Evolutionary conservation across 148 eudicot species (phyloP), one percentile per base, ranked within the genome.

Genomic region (Vaccinium macrocarpon): DNA sequence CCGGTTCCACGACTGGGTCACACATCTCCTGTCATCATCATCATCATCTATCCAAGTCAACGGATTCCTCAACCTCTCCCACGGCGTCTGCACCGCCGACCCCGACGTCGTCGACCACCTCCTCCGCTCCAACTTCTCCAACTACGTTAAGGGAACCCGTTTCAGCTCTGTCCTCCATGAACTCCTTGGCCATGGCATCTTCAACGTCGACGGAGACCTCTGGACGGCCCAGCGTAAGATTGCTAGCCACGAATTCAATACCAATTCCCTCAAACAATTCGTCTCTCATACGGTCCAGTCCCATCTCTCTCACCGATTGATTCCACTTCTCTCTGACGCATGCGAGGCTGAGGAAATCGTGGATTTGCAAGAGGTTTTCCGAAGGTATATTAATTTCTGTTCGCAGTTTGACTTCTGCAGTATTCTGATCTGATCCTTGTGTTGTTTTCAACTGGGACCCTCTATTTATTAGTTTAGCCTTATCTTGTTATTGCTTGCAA

Each of bases 1-100:
- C 53, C 87, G 90, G 46, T 85, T 92, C 79, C 93, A 90, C 52
- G 95, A 92, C 78, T 92, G 95, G 92, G 85, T 86, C 2, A 75
- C 95, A n/a, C 86, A 83, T 4, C 70, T 85, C 82, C 85, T 90
- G 68, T 77, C 87, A 32, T 32, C 35, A 32, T 32, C 35, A 32
- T 32, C 35, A 32, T 32, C 35, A 32, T 32, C 93, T 4, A 82
- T 88, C 35, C 84, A 82, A 50, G 89, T 91, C 62, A 82, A 81
- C 85, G 91, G 92, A 13, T 27, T 83, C 35, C 32, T 91, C 14
- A 90, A 91, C 51, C 88, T 87, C 46, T 81, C 78, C 12, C 90
- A 83, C 62, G 93, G 90, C 21, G 77, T 93, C 16, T 51, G 91
- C 79, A 93, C 94, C 5, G 94, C 92, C n/a, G 56, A 87, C 64